Base-by-base conservation (phyloP, 2,329 filamentous ascomycete species). In the Scedosporium dehoogii region DNA sequence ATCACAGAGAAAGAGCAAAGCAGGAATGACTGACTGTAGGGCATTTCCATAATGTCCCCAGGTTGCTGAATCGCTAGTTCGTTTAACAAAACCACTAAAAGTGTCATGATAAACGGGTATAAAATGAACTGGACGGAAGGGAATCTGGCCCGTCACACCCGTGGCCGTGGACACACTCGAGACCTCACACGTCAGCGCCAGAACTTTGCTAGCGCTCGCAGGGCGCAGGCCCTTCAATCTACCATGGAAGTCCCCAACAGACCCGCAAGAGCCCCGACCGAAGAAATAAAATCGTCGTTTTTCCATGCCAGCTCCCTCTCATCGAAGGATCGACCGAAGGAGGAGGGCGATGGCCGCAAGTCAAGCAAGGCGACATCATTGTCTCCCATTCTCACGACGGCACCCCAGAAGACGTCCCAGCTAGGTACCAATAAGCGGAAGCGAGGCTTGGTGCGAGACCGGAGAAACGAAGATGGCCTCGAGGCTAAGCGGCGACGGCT, bases 121-220 rank as follows among this genome's bases (percentile, higher is more conserved):
- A 66, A 38, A 51, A 78, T 78, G 76, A 78, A 78, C 65, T 77
- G 76, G 75, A 77, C 72, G 2, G 73, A 74, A 64, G 73, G 74
- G 9, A 64, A 69, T 41, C 71, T 76, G 23, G 69, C 74, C 53
- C 74, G 75, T 7, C 71, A 76, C 63, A 70, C 72, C 27, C 70
- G 70, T 42, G 69, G 70, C 6, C 73, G 69, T 59, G 68, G 70
- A 14, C 73, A 67, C 68, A 72, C 72, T 21, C 65, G 69, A 29
- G 73, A 76, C 46, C 63, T 66, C 18, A 68, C 70, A 21, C 73
- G 71, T 16, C 76, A 78, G 64, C 74, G 71, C 55, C 65, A 73
- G 60, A 72, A 74, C 61, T 78, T 78, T 65, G 74, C 75, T 18
- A 74, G 71, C 62, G 70, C 69, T 4, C 73, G 73, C 10, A 65